Base-by-base conservation (phyloP, 2,329 filamentous ascomycete species). In the Verruconis gallopava region DNA sequence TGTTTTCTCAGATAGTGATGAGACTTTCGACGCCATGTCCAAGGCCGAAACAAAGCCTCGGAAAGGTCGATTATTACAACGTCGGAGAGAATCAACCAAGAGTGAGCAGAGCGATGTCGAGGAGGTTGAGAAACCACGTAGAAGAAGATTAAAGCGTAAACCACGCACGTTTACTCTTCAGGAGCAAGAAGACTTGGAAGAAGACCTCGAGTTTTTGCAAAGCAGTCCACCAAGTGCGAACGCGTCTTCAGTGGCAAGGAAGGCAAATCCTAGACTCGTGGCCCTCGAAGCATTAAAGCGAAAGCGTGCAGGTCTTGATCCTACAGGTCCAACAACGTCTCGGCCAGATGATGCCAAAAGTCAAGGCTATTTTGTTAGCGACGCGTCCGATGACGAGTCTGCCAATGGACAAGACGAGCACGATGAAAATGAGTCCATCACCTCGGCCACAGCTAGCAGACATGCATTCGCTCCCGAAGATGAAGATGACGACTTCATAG, bases 401-500 rank as follows among this genome's bases (percentile, higher is more conserved):
- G 53, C 54, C 37, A 44, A 51, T 11, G 49, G 50, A 9, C 49
- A 51, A 28, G 49, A 52, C 13, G 47, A 51, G 35, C 43, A 44
- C 2, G 44, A 42, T 19, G 49, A 50, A 18, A 47, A 40, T 35
- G 44, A 45, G 37, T 43, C 44, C 25, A 43, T 42, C 18, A 35
- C 44, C 34, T 42, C 43, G 3, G 17, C 21, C 45, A 45, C 18
- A 17, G 57, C 55, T 42, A 56, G 56, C 42, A 56, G 55, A 48
- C 56, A 63, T 21, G 63, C 67, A 52, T 66, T 75, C 50, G 62
- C 68, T 30, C 61, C 69, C n/a, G 68, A 72, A 39, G 61, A 67
- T 5, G 71, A 77, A 19, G 73, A 77, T 21, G 71, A 74, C 2
- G 73, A 74, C 46, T 85, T 85, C 47, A 69, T 88, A 15, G 65